Percentiles rank a stretch among this genome's conserved stretches.
Conservation (phyloP, 2,329 filamentous ascomycete genomes). For the Rhynchosporium agropyri region DNA sequence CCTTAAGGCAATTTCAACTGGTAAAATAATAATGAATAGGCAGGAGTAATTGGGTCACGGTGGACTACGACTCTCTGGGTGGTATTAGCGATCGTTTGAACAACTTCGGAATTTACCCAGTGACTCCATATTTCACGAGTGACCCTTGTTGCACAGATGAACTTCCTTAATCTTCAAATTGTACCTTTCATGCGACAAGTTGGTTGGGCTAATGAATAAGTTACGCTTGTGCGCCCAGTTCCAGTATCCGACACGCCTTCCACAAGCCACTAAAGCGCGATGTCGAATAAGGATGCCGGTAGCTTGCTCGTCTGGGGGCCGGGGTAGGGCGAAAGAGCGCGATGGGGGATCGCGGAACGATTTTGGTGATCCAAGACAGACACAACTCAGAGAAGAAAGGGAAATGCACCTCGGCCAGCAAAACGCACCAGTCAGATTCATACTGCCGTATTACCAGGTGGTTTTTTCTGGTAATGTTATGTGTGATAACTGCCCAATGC, state of each 20-base stretch:
- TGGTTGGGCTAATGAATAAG: constrained; percentile 12
- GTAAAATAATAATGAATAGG: too few relatives aligned
- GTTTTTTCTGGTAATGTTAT: neutral
- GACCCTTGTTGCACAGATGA: neutral
- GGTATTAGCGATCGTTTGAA: too few relatives aligned
- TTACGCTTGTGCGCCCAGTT: constrained; percentile 2
- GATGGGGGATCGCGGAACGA: neutral
- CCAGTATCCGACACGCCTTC: constrained; percentile 12
- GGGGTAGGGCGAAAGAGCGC: neutral
- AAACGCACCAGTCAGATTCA: neutral
- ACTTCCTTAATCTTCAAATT: neutral
- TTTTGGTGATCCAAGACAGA: constrained; percentile 1
- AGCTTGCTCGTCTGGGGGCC: neutral
- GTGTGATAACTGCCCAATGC: neutral
- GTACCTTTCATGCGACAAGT: neutral
- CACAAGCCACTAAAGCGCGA: neutral
- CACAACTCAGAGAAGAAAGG: neutral
- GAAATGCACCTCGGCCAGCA: neutral
- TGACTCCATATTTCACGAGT: neutral
- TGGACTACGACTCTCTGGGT: neutral
- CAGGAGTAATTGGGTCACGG: neutral
- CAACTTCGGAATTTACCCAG: constrained; percentile 8
- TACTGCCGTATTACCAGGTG: neutral
- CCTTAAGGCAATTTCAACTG: neutral
- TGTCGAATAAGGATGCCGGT: neutral